These are phyloP conservation scores for Taphrina communis DNA, from an alignment of 1,139 yeast genomes.

Conservation along the genomic window DNA sequence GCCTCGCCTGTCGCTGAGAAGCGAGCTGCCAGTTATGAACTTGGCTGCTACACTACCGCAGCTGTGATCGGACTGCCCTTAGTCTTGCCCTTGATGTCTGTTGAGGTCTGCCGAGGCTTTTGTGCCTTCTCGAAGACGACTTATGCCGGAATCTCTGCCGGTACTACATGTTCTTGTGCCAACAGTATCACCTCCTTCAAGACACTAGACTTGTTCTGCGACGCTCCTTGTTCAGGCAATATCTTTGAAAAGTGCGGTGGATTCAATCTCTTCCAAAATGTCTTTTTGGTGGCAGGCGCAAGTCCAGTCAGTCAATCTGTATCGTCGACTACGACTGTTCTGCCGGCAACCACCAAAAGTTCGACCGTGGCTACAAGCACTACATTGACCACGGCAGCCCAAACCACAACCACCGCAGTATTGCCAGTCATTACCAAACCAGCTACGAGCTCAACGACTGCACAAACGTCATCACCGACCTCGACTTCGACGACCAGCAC, in stretches of 20 bases:
- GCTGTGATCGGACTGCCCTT: slow-evolving; percentile 4
- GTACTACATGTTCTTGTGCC: background rate
- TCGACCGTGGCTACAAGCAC: background rate
- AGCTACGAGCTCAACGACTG: background rate
- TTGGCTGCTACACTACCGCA: background rate
- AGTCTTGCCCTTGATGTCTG: background rate
- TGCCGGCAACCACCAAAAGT: background rate
- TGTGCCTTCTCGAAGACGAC: background rate
- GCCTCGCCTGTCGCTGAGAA: slow-evolving; percentile 5
- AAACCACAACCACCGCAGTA: background rate
- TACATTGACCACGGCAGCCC: background rate
- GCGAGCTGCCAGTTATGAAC: background rate
- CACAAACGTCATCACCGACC: background rate
- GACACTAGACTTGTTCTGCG: background rate
- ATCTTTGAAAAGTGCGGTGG: background rate
- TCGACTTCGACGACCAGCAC: background rate
- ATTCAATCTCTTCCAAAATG: background rate
- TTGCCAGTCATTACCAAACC: background rate
- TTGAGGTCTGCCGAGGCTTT: background rate
- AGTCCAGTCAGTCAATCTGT: background rate
- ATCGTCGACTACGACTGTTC: background rate
- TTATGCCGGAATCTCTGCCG: background rate
- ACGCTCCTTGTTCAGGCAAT: background rate
- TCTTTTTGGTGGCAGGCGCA: background rate
- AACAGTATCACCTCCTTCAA: background rate